Percentiles rank a stretch among this genome's conserved stretches.
phyloP scores from a whole-genome alignment of 164 flowering plant genomes.

The Chloranthus sessilifolius region DNA sequence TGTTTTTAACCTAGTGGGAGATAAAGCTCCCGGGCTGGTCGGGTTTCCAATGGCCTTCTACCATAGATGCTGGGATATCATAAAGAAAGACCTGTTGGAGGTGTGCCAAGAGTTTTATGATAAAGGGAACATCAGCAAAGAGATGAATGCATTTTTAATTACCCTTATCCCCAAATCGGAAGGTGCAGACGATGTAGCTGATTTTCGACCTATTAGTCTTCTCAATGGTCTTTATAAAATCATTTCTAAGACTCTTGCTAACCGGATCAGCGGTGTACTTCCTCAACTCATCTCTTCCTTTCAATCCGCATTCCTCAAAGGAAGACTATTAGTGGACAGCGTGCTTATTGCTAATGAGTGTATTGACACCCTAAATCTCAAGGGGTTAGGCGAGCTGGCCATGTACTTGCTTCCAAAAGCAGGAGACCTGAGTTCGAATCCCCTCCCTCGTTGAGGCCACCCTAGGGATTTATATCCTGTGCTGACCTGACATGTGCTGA shows the following conservation, averaged over 20 bases:
- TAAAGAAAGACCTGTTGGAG: background rate
- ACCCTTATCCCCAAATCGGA: background rate
- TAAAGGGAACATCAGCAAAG: background rate
- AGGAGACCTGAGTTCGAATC: too few relatives aligned
- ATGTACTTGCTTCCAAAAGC: too few relatives aligned
- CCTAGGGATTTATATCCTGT: too few relatives aligned
- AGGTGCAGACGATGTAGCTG: background rate
- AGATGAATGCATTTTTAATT: background rate
- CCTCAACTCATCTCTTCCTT: background rate
- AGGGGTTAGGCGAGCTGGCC: too few relatives aligned
- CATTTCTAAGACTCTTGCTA: background rate
- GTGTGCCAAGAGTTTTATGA: background rate
- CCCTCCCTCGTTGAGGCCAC: too few relatives aligned
- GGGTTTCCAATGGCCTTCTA: background rate
- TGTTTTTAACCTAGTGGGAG: background rate
- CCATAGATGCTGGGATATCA: background rate
- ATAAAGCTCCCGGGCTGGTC: background rate
- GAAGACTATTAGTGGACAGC: background rate
- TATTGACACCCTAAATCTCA: too few relatives aligned
- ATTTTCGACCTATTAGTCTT: background rate
- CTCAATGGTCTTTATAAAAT: background rate
- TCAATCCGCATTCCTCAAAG: background rate
- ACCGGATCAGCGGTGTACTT: background rate
- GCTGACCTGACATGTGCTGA: too few relatives aligned
- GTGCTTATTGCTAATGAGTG: background rate